These are phyloP conservation scores for Phlebiopsis gigantea DNA, from an alignment of 768 basidiomycete genomes.

Conservation along the genomic window DNA sequence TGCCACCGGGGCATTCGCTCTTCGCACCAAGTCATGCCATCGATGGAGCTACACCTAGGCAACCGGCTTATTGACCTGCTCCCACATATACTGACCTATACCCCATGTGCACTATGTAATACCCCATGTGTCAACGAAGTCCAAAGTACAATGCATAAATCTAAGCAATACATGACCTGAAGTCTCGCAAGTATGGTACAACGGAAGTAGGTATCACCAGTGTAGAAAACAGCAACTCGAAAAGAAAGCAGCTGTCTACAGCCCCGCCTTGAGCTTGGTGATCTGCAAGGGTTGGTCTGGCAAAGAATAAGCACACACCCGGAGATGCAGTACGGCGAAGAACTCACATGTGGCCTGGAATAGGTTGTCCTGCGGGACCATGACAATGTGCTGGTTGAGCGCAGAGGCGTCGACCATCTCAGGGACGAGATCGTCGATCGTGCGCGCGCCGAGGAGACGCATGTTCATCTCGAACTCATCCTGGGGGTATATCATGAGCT, in stretches of 20 bases:
- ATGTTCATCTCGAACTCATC: conserved; percentile 99
- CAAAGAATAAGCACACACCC: background rate
- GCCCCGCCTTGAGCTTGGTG: conserved; percentile 13
- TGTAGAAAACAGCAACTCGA: background rate
- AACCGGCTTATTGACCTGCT: too few relatives aligned
- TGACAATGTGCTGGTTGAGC: conserved; percentile 56
- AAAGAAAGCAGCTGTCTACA: background rate
- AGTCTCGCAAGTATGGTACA: background rate
- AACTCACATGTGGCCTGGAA: conserved; percentile 78
- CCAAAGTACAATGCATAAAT: background rate
- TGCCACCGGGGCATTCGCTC: background rate
- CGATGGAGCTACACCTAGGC: too few relatives aligned
- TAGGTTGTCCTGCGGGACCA: conserved; percentile 68
- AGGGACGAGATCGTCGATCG: conserved; percentile 72
- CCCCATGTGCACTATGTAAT: too few relatives aligned
- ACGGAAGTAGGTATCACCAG: background rate
- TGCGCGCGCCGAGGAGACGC: conserved; percentile 83
- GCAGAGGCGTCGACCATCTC: conserved; percentile 87
- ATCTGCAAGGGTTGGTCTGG: conserved; percentile 13
- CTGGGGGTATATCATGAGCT: conserved; percentile 36
- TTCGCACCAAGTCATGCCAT: background rate
- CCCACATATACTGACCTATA: too few relatives aligned
- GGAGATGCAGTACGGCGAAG: background rate
- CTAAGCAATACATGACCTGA: background rate
- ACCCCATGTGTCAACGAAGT: too few relatives aligned